A percentile compares a stretch with the other conserved stretches of the same genome.
phyloP scores from a whole-genome alignment of 306 rosid genomes.

The Begonia fuchsioides region DNA sequence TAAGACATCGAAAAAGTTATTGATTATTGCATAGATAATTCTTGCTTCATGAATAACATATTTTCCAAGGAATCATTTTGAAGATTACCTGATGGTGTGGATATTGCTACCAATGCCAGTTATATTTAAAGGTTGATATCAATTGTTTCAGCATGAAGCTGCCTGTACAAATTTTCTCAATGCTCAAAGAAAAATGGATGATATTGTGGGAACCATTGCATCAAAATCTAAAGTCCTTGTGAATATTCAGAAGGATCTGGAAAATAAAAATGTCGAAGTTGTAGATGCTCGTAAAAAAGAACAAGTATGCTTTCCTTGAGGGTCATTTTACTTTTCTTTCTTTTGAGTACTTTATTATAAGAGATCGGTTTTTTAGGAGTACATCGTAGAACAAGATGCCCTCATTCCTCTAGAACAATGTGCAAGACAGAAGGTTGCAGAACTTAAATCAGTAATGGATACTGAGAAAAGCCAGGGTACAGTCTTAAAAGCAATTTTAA shows the following conservation, averaged over 20 bases:
- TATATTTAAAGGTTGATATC: neutral
- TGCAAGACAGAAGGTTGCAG: conserved; percentile 96
- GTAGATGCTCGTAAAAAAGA: conserved; percentile 54
- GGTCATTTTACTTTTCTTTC: neutral
- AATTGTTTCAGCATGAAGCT: conserved; percentile 63
- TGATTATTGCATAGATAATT: no score
- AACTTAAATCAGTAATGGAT: conserved; percentile 68
- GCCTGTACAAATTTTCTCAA: conserved; percentile 52
- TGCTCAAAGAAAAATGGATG: conserved; percentile 56
- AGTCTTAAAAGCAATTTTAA: conserved; percentile 62
- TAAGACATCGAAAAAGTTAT: no score
- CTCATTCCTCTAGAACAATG: conserved; percentile 79
- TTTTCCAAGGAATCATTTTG: no score
- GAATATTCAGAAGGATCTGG: conserved; percentile 40
- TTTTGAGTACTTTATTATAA: conserved; percentile 5
- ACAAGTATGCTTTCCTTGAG: conserved; percentile 36
- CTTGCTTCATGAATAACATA: no score
- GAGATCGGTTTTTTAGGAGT: conserved; percentile 29
- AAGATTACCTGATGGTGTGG: no score
- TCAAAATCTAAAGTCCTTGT: conserved; percentile 34
- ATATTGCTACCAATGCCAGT: neutral
- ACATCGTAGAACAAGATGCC: conserved; percentile 59
- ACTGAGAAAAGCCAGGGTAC: conserved; percentile 91
- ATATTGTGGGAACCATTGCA: conserved; percentile 38
- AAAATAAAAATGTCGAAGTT: conserved; percentile 49